Evolutionary conservation across 805 yeast species (phyloP).

Genomic region (Schwanniomyces occidentalis): DNA sequence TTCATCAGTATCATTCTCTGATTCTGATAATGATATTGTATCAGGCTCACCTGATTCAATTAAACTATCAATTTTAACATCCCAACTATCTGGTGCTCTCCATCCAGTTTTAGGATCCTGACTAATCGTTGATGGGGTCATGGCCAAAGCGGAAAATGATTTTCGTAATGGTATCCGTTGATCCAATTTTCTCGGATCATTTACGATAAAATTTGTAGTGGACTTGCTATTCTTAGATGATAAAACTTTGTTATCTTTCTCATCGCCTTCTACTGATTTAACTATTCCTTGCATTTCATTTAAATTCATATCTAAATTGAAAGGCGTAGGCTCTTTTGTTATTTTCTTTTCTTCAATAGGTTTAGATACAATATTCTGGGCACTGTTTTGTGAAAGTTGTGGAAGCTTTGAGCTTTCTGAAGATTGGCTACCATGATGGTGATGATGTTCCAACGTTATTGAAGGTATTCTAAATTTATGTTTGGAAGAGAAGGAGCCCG

Average conservation of each 20-base stretch:
- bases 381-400: too few relatives aligned
- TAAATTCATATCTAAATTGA: conserved; percentile 48
- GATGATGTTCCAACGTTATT: conserved; percentile 30
- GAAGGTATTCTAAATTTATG: conserved; percentile 41
- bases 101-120: conserved; percentile 19
- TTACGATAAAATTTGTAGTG: too few relatives aligned
- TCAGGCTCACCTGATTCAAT: conserved; percentile 5
- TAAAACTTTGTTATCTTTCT: too few relatives aligned
- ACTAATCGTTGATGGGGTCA: neutral
- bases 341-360: neutral
- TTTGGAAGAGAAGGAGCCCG: conserved; percentile 21
- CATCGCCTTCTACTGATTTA: conserved; percentile 21
- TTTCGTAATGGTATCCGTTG: conserved; percentile 1
- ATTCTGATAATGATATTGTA: conserved; percentile 11
- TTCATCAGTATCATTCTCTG: conserved; percentile 17
- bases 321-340: conserved; percentile 10
- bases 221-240: too few relatives aligned
- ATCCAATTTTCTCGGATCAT: neutral
- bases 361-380: neutral
- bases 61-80: conserved; percentile 33
- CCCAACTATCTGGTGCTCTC: conserved; percentile 53
- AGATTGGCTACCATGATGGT: conserved; percentile 10
- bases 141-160: conserved; percentile 8
- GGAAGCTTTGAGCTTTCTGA: conserved; percentile 2
- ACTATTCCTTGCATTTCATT: conserved; percentile 55